phyloP scores from a whole-genome alignment of 176 grass and related monocot species.

The Musa troglodytarum region DNA sequence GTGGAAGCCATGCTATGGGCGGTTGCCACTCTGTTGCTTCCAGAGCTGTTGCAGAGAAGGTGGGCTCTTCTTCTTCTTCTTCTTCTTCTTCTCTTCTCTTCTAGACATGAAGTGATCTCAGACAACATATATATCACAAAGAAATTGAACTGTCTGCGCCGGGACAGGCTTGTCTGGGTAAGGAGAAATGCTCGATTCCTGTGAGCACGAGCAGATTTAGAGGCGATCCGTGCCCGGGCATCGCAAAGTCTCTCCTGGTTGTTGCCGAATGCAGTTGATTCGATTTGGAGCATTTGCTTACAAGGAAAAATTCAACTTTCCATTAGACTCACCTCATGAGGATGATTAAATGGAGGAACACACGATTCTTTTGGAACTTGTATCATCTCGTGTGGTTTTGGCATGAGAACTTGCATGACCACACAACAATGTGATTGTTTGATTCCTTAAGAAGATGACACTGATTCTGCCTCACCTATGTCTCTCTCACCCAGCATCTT shows the following conservation, averaged over 20 bases:
- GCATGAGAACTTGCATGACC: too few species aligned
- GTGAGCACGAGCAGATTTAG: conserved; percentile 25
- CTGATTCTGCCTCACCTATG: too few species aligned
- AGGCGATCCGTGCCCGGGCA: conserved; percentile 38
- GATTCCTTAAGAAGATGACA: too few species aligned
- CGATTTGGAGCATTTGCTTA: background rate
- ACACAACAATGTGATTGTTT: too few species aligned
- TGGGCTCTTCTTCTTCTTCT: background rate
- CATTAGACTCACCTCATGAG: too few species aligned
- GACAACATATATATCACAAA: too few species aligned
- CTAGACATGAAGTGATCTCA: background rate
- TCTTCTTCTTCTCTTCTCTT: too few species aligned
- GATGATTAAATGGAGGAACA: too few species aligned
- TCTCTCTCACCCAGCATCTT: too few species aligned
- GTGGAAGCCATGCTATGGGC: conserved; percentile 19
- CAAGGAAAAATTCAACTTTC: background rate
- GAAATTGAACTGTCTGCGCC: background rate
- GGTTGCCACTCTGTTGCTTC: conserved; percentile 38
- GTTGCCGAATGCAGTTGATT: conserved; percentile 51
- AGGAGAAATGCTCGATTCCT: conserved; percentile 31
- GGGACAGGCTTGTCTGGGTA: conserved; percentile 45
- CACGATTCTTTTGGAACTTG: too few species aligned
- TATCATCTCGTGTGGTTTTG: too few species aligned
- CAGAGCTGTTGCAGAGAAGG: conserved; percentile 30
- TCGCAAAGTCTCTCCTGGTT: conserved; percentile 36